phyloP scores from a whole-genome alignment of 768 basidiomycete species.

The Mycena galericulata region DNA sequence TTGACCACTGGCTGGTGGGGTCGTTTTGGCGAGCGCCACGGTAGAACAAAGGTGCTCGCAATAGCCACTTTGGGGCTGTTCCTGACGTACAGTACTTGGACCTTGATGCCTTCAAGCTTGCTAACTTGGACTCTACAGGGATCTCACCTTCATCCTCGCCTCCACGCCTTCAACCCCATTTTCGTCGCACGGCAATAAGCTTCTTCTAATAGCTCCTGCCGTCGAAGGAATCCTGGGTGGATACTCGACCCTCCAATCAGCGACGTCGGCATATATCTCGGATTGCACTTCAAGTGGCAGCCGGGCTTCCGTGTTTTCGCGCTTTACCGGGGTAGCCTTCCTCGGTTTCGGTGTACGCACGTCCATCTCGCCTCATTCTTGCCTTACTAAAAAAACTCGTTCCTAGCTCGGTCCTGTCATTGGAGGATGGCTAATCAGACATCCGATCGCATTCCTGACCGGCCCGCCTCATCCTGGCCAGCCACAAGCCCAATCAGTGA shows the following conservation, averaged over 20 bases:
- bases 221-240: conserved; percentile 89
- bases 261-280: conserved; percentile 85
- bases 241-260: conserved; percentile 81
- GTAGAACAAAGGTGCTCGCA: conserved; percentile 83
- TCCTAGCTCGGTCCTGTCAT: conserved; percentile 73
- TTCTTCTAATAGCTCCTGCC: conserved; percentile 85
- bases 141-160: conserved; percentile 85
- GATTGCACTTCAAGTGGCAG: conserved; percentile 89
- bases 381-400: neutral
- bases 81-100: conserved; percentile 51
- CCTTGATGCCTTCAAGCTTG: conserved; percentile 15
- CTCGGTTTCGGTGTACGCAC: conserved; percentile 69
- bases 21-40: conserved; percentile 81
- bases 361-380: neutral
- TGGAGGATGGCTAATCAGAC: conserved; percentile 65
- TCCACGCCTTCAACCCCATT: conserved; percentile 76
- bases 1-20: conserved; percentile 94
- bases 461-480: conserved; percentile 28
- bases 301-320: conserved; percentile 76
- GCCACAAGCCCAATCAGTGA: conserved; percentile 48
- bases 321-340: conserved; percentile 84
- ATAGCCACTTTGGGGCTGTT: conserved; percentile 72
- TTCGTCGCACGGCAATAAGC: conserved; percentile 77
- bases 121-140: conserved; percentile 57
- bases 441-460: conserved; percentile 46